These are phyloP conservation scores for Chalciporus sphaerocephalus DNA, from an alignment of 768 basidiomycete genomes.

Conservation along the genomic window DNA sequence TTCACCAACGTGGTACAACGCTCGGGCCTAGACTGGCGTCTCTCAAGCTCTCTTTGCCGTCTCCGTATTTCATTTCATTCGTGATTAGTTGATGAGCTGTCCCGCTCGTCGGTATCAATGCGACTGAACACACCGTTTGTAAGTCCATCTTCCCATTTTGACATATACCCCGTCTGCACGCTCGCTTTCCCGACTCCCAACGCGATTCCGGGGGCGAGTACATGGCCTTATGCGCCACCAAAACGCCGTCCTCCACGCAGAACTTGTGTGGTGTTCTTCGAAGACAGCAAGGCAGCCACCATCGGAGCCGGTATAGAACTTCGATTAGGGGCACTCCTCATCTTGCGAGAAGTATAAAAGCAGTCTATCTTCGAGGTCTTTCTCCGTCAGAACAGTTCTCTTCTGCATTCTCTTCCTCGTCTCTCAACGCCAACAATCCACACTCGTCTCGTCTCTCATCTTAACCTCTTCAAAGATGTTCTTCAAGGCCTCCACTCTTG, in stretches of 20 bases:
- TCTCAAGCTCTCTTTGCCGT: neutral
- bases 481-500: constrained; percentile 4
- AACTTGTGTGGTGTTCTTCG: neutral
- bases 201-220: too few species aligned
- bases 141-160: neutral
- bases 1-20: neutral
- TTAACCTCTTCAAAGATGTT: constrained; percentile 10
- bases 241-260: neutral
- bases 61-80: neutral
- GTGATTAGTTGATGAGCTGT: constrained; percentile 5
- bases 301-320: neutral
- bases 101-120: neutral
- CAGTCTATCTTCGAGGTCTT: neutral
- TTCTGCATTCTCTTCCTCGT: neutral
- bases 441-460: neutral
- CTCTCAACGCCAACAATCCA: neutral
- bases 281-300: neutral
- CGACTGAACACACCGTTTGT: neutral
- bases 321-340: neutral
- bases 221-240: neutral
- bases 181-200: too few species aligned
- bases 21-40: neutral
- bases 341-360: neutral
- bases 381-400: neutral
- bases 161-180: neutral